Percentiles rank a stretch among this genome's conserved stretches.
Evolutionary conservation across 75 land plant species (phyloP).

Genomic region (Adiantum capillusveneris): DNA sequence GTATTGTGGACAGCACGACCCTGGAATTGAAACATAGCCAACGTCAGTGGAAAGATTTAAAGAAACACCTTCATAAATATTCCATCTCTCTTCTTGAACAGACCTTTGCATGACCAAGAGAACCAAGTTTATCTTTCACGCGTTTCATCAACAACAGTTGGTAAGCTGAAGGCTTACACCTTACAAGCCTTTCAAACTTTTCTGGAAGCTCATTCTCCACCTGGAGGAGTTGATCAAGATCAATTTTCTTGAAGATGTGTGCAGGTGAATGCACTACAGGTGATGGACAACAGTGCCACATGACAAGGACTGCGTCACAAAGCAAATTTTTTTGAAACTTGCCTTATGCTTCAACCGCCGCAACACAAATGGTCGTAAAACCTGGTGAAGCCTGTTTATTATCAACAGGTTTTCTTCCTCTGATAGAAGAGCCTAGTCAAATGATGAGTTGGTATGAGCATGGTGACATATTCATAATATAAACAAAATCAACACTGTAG

Average conservation of each 20-base stretch:
- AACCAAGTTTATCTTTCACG: constrained; percentile 94
- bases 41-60: too few relatives aligned
- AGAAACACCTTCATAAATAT: too few relatives aligned
- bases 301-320: too few relatives aligned
- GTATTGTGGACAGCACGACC: constrained; percentile 90
- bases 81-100: too few relatives aligned
- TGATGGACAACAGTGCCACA: background rate
- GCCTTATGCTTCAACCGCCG: constrained; percentile 98
- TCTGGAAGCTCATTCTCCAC: constrained; percentile 98
- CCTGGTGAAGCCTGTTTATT: constrained; percentile 98
- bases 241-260: too few relatives aligned
- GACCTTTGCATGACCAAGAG: constrained; percentile 79
- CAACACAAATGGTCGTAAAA: constrained; percentile 94
- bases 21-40: constrained; percentile 21
- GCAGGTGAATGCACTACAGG: too few relatives aligned
- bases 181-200: constrained; percentile 88
- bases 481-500: too few relatives aligned
- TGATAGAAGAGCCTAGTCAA: constrained; percentile 66
- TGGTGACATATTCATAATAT: too few relatives aligned
- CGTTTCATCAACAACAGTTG: constrained; percentile 96
- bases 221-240: constrained; percentile 14
- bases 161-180: constrained; percentile 98
- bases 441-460: too few relatives aligned
- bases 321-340: too few relatives aligned
- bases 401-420: constrained; percentile 98